These are phyloP conservation scores for Paramyrothecium sp. DNA, from an alignment of 2,329 filamentous ascomycete genomes.

Conservation along the genomic window DNA sequence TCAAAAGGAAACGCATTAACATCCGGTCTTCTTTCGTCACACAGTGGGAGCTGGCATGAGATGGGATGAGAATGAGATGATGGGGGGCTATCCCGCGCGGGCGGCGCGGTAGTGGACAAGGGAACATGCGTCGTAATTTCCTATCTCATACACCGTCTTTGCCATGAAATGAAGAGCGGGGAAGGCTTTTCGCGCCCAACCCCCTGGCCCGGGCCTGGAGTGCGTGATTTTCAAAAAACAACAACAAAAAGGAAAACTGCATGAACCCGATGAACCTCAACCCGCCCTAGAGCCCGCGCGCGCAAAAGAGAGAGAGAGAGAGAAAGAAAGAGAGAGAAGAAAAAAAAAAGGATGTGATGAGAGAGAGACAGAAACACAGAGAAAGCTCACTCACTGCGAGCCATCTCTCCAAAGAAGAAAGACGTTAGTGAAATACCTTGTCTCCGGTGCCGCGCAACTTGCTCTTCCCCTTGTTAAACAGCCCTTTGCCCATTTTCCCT, in stretches of 20 bases:
- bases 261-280: conserved; percentile 16
- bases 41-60: conserved; percentile 3
- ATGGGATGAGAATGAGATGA: conserved; percentile 2
- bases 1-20: conserved; percentile 32
- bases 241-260: conserved; percentile 14
- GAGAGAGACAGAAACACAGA: conserved; percentile 8
- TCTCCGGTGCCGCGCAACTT: conserved; percentile 74
- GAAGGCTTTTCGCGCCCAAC: conserved; percentile 13
- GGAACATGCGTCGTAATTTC: conserved; percentile 36
- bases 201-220: conserved; percentile 6
- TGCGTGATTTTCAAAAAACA: not conserved
- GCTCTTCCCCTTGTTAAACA: conserved; percentile 87
- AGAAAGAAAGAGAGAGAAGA: conserved; percentile 1
- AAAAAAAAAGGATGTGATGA: not conserved
- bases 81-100: not conserved
- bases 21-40: conserved; percentile 18
- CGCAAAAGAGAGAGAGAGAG: not conserved
- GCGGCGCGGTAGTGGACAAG: conserved; percentile 11
- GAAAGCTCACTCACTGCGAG: conserved; percentile 15
- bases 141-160: conserved; percentile 37
- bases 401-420: conserved; percentile 23
- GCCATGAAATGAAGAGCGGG: conserved; percentile 30
- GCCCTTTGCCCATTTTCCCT: conserved; percentile 84
- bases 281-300: conserved; percentile 19
- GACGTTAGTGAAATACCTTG: conserved; percentile 79